Base-by-base conservation (phyloP, 176 grass and related monocot genomes). In the Canna indica region DNA sequence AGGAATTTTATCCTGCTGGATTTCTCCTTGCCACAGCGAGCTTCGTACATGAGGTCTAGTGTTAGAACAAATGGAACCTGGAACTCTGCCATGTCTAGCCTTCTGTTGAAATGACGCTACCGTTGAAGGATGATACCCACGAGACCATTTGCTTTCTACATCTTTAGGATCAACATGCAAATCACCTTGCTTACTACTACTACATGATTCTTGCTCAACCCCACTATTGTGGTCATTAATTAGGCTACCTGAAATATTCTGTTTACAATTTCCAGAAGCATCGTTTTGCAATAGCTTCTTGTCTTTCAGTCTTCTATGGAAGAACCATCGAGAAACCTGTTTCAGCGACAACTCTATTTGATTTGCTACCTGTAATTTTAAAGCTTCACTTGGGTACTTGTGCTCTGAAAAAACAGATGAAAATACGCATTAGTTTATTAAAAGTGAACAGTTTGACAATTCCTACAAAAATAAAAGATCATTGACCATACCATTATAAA, bases 281-380 rank as follows among this genome's bases (percentile, higher is more conserved):
- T 73, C 70, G 39, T 34, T 53, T 58, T 73, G 33, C 12, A 73
- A 25, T 25, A 73, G 34, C 4, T 73, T 73, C 30, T 73, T 73
- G 8, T 73, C 52, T 73, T 73, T 73, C 33, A 73, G 20, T 39
- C 70, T 58, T 57, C 70, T 39, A 50, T 73, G 70, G 36, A 33
- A 73, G 34, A 73, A 73, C 70, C 70, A 73, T 57, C 31, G 48
- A 73, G 70, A 73, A 26, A 58, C 50, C 50, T 73, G 70, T 30
- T 58, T 73, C 48, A 57, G 48, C 33, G 50, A 73, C 52, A 73
- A 73, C 22, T 47, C 70, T 73, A 73, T 73, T 73, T 58, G 70
- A 34, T 73, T 39, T 39, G 70, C 70, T 8, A 73, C 32, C 70
- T 24, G 50, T 31, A 58, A 57, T 53, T 73, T 73, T 53, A 73